Base-by-base conservation (phyloP, 495 filamentous ascomycete species). In the Hypomontagnella monticulosa region DNA sequence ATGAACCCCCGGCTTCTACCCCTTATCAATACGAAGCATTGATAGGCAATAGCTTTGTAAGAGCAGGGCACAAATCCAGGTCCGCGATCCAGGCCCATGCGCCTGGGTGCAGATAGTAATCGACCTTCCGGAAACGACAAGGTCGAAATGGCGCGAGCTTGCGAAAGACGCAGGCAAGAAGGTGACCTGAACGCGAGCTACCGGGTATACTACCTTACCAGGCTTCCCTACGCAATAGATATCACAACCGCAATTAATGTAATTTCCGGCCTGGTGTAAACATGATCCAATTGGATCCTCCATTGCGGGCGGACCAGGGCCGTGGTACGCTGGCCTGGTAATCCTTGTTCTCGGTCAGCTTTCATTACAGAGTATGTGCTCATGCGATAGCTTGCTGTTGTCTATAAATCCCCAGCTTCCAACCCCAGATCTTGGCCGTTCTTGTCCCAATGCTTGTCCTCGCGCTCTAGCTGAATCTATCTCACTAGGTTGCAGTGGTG, bases 101-200 rank as follows among this genome's bases (percentile, higher is more conserved):
- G 20, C 34, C 33, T 50, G 52, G 57, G 46, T 52, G 20, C 32
- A 67, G 57, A 67, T 61, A 38, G 42, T 30, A 67, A 20, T 14
- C 47, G 64, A 67, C 64, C 64, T 67, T 61, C 64, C 64, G 14
- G 27, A 67, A 62, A 51, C 33, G 58, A 54, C 27, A 32, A 67
- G 44, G 64, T 57, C 32, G 34, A 46, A 41, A 67, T 62, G 58
- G 58, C 58, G 64, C 38, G 40, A 54, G 27, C 34, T 16, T 41
- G 38, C 18, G 34, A 54, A 38, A 32, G 33, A 50, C 20, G 23
- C 37, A 50, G 56, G 42, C 27, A 46, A 52, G 8, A 20, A 61
- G 44, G 44, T 32, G 16, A 52, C 12, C 36, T 15, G 9, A 41
- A 41, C 30, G 10, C 20, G 10, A 41, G 23, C 33, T 36, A 38